Base-by-base conservation (phyloP, 2,329 filamentous ascomycete genomes). In the Aspergillus sergii region DNA sequence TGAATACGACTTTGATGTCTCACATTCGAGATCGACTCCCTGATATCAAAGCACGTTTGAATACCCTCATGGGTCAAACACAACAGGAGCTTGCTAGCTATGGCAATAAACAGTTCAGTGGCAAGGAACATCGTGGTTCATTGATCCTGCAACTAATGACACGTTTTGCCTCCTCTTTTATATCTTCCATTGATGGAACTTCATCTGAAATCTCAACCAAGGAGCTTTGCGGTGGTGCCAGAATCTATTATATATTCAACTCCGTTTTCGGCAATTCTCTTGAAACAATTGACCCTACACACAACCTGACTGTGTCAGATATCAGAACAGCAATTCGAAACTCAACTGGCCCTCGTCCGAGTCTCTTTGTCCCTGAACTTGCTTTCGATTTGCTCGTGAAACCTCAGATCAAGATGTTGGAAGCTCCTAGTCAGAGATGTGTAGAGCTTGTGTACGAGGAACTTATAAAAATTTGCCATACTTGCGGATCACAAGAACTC, bases 231-330 rank as follows among this genome's bases (percentile, higher is more conserved):
- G 94, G 94, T 74, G 94, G 94, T 75, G 94, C 94, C 54, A 88
- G 94, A 64, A 97, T 98, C 74, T 98, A 98, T 82, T 97, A 98
- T 81, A 97, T 98, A 70, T 98, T 97, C 85, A 98, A 98, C 81
- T 97, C 94, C 6, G 94, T 98, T 50, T 99, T 98, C 78, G 95
- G 95, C 63, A 97, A 94, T 79, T 96, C 94, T 23, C 84, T 99
- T 57, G 95, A 99, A 77, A 91, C 93, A 26, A 97, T 99, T 70
- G 94, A 99, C 72, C 95, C 95, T 5, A 99, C 94, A 2, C 92
- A 91, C 55, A 99, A 99, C 74, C 89, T 99, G 64, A 95, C 95
- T 8, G 92, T 94, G 16, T 88, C 94, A 56, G 95, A 99, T 76
- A 99, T 99, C 69, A 88, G 95, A 76, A 99, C 95, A 14, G 95